Conservation (phyloP, 2,329 filamentous ascomycete genomes). For the Diaporthe capsici region DNA sequence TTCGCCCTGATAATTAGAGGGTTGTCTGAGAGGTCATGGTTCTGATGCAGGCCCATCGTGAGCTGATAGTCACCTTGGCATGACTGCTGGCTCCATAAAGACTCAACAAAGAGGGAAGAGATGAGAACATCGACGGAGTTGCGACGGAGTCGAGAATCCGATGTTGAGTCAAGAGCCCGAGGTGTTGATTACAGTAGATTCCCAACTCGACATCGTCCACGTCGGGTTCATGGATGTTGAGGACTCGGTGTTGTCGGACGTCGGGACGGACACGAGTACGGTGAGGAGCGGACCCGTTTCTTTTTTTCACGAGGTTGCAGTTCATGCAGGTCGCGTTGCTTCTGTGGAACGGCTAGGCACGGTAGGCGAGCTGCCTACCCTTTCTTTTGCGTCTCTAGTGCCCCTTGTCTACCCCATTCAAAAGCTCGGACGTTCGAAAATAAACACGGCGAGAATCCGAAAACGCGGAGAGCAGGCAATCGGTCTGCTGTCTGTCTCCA, state of each 20-base stretch:
- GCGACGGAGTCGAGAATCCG: neutral
- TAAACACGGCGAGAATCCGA: constrained; percentile 17
- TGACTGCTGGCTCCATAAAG: neutral
- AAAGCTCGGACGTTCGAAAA: constrained; percentile 8
- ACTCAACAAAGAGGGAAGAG: too few species aligned
- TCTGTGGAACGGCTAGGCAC: constrained; percentile 29
- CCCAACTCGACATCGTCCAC: neutral
- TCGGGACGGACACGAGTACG: constrained; percentile 19
- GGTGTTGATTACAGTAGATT: neutral
- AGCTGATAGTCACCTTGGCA: neutral
- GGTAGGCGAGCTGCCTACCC: constrained; percentile 1
- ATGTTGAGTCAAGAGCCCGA: neutral
- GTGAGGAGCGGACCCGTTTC: constrained; percentile 7
- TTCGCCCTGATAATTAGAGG: too few species aligned
- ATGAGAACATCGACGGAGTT: neutral
- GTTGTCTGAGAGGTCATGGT: neutral
- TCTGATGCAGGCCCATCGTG: neutral
- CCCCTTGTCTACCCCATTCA: neutral
- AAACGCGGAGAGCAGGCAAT: constrained; percentile 1
- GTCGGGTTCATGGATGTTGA: neutral
- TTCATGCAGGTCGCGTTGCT: constrained; percentile 26
- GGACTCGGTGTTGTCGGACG: neutral
- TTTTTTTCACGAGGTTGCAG: constrained; percentile 23
- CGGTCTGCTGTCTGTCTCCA: neutral
- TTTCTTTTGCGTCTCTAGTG: neutral